Evolutionary conservation across 1,284 basidiomycete genomes (phyloP), one percentile per base, ranked within the genome.

Genomic region (Meira miltonrushii): DNA sequence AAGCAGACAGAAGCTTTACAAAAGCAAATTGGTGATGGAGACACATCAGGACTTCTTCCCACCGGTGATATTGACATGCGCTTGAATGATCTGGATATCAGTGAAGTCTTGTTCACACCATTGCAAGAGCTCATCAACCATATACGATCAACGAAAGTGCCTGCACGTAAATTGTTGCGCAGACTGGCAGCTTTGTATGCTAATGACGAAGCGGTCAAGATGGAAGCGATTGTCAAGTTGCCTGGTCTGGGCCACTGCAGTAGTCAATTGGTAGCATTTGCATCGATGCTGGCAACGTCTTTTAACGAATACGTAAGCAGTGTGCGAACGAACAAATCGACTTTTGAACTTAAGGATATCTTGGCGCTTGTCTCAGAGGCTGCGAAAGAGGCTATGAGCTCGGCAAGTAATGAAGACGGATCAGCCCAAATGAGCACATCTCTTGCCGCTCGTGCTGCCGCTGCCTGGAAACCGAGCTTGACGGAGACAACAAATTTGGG

Each of bases 111-210:
- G 11, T 72, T 71, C 39, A 64, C 67, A 9, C 72, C 68, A 6
- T 53, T 71, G 60, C 67, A 72, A 47, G 54, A 61, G 44, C 64
- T 73, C 38, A 66, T 75, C 52, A 65, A 64, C 38, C 61, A 67
- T 49, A 64, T 74, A 47, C 63, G 64, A 23, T 62, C 64, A 38
- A 67, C 71, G 39, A 71, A 74, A 55, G 67, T 72, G 48, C 68
- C 72, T 1, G 69, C 73, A 4, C 61, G 68, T n/a, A 74, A 75
- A 38, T 65, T 77, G 48, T 53, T 72, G 19, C 70, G 75, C 5
- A 55, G 72, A 11, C 60, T 78, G 44, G 50, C 66, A 10, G 68
- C 62, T n/a, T 64, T 78, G 0, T 65, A 66, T 9, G 61, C 61
- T 41, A 72, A 69, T 44, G 63, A 68, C 40, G 73, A 77, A 58